These are phyloP conservation scores for Serendipita sp. DNA, from an alignment of 768 basidiomycete genomes.

Conservation along the genomic window DNA sequence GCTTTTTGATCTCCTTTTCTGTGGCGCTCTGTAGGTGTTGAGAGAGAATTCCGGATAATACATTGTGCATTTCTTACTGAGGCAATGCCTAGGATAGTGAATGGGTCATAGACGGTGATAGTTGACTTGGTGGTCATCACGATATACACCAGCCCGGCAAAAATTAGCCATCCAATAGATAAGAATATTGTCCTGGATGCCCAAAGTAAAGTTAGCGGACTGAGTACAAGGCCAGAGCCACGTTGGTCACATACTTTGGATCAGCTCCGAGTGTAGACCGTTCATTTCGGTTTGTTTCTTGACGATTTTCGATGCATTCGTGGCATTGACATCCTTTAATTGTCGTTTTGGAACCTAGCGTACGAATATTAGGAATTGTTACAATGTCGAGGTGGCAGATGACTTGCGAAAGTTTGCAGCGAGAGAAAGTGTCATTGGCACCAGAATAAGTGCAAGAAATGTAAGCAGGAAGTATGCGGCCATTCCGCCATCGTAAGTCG, in stretches of 20 bases:
- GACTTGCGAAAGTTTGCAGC: conserved; percentile 10
- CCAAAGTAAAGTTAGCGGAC: neutral
- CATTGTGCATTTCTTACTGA: conserved; percentile 31
- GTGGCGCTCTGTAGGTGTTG: conserved; percentile 33
- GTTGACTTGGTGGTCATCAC: conserved; percentile 42
- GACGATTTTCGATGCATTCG: conserved; percentile 42
- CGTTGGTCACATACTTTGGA: conserved; percentile 5
- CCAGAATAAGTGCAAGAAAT: conserved; percentile 66
- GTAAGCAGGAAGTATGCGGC: conserved; percentile 85
- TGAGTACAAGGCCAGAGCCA: conserved; percentile 9
- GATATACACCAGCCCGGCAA: conserved; percentile 53
- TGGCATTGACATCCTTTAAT: conserved; percentile 41
- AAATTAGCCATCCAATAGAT: conserved; percentile 54
- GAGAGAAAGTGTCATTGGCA: conserved; percentile 50
- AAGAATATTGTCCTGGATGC: conserved; percentile 40
- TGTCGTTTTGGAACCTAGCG: neutral
- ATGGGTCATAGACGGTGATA: conserved; percentile 77
- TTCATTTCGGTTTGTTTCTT: conserved; percentile 20
- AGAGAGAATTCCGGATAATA: neutral
- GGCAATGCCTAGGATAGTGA: conserved; percentile 74
- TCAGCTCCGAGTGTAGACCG: neutral
- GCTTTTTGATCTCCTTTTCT: conserved; percentile 89
- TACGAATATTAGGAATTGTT: neutral
- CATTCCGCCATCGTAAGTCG: conserved; percentile 76
- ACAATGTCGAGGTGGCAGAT: conserved; percentile 12